Percentiles rank a stretch among this genome's conserved stretches.
Evolutionary conservation across 2,329 filamentous ascomycete genomes (phyloP).

Genomic region (Rhytidhysteron rufulum): DNA sequence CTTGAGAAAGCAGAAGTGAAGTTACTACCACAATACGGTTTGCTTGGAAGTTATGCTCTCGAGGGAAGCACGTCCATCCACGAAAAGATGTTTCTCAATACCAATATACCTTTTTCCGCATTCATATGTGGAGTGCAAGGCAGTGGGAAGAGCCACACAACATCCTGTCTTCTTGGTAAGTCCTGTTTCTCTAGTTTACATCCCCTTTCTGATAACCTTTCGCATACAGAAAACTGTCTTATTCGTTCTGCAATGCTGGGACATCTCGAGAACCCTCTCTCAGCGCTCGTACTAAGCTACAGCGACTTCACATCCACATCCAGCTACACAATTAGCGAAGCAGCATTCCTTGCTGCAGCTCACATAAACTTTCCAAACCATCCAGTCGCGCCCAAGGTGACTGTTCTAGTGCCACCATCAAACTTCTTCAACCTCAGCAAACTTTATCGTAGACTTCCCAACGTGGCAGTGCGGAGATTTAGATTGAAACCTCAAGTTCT

Average conservation of each 20-base stretch:
- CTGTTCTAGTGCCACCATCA: conserved; percentile 20
- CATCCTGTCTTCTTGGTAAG: conserved; percentile 58
- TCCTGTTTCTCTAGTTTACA: conserved; percentile 26
- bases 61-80: too few relatives aligned
- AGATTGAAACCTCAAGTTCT: conserved; percentile 47
- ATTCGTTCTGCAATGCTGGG: conserved; percentile 41
- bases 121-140: conserved; percentile 64
- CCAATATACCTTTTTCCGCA: conserved; percentile 52
- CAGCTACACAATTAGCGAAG: conserved; percentile 55
- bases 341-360: conserved; percentile 49
- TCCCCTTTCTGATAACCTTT: not conserved
- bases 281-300: conserved; percentile 60
- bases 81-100: conserved; percentile 53
- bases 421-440: conserved; percentile 15
- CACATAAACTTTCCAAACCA: conserved; percentile 8
- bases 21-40: conserved; percentile 12
- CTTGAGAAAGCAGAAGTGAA: too few relatives aligned
- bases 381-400: conserved; percentile 14
- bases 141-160: conserved; percentile 59
- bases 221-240: conserved; percentile 40
- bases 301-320: conserved; percentile 39
- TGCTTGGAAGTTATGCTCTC: conserved; percentile 7
- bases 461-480: conserved; percentile 46
- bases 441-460: conserved; percentile 21
- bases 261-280: conserved; percentile 44